Evolutionary conservation across 2,329 filamentous ascomycete species (phyloP).

Genomic region (Rachicladosporium sp.): DNA sequence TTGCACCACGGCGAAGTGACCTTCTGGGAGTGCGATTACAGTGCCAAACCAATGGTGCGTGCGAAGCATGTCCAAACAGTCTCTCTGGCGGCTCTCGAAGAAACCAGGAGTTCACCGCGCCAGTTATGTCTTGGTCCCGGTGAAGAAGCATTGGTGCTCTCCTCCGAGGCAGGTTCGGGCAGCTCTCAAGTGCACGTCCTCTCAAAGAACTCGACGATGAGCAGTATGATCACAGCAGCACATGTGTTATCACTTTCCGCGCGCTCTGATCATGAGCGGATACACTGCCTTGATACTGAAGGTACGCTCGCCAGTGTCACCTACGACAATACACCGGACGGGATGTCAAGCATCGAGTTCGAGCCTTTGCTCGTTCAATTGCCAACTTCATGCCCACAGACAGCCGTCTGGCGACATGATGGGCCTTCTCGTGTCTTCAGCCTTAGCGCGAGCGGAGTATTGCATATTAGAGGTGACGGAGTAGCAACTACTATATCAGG

Average conservation of each 20-base stretch:
- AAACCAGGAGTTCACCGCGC: no score
- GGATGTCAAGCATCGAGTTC: no score
- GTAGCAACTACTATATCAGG: conserved; percentile 64
- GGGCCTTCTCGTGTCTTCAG: conserved; percentile 41
- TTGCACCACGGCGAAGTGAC: conserved; percentile 56
- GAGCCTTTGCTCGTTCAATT: conserved; percentile 2
- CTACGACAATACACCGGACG: no score
- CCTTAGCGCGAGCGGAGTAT: conserved; percentile 60
- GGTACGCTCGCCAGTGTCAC: no score
- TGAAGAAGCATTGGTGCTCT: no score
- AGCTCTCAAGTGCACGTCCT: no score
- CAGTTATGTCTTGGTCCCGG: no score
- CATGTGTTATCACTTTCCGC: conserved; percentile 1
- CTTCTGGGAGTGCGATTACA: conserved; percentile 57
- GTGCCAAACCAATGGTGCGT: conserved; percentile 37
- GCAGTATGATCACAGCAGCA: no score
- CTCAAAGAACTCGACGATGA: no score
- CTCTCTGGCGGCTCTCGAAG: no score
- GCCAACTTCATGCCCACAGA: conserved; percentile 14
- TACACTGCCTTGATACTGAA: neutral
- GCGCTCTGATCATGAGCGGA: conserved; percentile 1
- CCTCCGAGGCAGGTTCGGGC: no score
- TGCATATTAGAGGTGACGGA: conserved; percentile 40
- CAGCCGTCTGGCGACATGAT: conserved; percentile 24
- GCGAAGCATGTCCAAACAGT: conserved; percentile 20